Conservation (phyloP, 495 filamentous ascomycete species). For the Penicillium macrosclerotiorum region DNA sequence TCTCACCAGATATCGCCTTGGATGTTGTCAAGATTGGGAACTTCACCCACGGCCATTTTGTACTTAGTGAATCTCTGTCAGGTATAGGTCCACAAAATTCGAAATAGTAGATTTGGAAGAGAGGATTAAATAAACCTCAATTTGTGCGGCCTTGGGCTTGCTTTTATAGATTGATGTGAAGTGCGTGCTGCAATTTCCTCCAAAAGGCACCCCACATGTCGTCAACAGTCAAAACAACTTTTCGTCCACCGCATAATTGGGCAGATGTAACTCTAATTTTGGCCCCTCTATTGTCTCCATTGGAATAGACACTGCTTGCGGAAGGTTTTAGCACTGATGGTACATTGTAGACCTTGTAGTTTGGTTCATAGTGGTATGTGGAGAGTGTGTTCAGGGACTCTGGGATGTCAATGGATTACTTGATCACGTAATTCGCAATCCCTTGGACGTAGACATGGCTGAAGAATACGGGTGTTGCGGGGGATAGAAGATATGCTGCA, state of each 20-base stretch:
- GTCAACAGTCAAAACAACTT: neutral
- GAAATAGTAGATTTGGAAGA: neutral
- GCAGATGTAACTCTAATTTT: neutral
- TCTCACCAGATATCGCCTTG: conserved; percentile 13
- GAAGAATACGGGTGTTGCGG: neutral
- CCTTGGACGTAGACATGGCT: neutral
- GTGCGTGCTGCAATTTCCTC: neutral
- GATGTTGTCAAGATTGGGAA: conserved; percentile 5
- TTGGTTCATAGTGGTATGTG: neutral
- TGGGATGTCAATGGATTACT: neutral
- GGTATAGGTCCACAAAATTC: neutral
- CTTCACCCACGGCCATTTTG: conserved; percentile 1
- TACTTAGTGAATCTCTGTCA: neutral
- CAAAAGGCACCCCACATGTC: neutral
- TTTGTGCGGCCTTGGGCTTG: neutral
- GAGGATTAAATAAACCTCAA: neutral
- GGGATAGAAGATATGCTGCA: neutral
- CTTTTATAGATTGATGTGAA: neutral
- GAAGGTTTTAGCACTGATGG: neutral
- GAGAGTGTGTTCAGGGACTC: neutral
- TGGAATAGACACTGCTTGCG: neutral
- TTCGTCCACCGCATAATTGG: neutral
- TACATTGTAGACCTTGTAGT: neutral
- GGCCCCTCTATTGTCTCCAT: neutral
- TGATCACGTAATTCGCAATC: neutral